These are phyloP conservation scores for Pyrus hybrid DNA, from an alignment of 331 rosid genomes.

Conservation along the genomic window DNA sequence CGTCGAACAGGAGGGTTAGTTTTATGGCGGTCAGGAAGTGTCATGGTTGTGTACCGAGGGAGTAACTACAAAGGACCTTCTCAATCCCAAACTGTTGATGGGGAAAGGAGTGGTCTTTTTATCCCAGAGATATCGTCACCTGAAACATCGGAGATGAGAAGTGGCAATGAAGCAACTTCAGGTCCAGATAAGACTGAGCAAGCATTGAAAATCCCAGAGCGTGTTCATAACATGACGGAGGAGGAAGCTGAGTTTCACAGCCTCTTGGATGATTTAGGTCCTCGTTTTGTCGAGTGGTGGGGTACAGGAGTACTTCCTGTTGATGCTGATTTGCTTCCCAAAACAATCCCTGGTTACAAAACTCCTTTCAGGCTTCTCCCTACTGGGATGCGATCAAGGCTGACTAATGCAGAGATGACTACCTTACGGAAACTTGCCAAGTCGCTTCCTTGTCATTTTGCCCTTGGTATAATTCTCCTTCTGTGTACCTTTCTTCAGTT, in stretches of 20 bases:
- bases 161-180: slow-evolving; percentile 23
- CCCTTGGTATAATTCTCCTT: slow-evolving; percentile 58
- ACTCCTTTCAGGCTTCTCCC: slow-evolving; percentile 95
- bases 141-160: slow-evolving; percentile 23
- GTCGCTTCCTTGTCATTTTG: slow-evolving; percentile 92
- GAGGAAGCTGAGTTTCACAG: slow-evolving; percentile 72
- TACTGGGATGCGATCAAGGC: slow-evolving; percentile 63
- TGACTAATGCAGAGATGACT: slow-evolving; percentile 76
- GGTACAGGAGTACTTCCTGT: slow-evolving; percentile 94
- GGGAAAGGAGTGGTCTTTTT: slow-evolving; percentile 46
- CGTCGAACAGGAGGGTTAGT: slow-evolving; percentile 86
- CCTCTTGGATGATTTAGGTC: slow-evolving; percentile 76
- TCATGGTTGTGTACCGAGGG: slow-evolving; percentile 90
- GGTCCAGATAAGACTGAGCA: slow-evolving; percentile 27
- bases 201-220: slow-evolving; percentile 18
- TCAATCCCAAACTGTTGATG: slow-evolving; percentile 27
- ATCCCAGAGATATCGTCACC: slow-evolving; percentile 64
- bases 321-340: slow-evolving; percentile 88
- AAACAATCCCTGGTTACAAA: slow-evolving; percentile 64
- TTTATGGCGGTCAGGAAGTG: slow-evolving; percentile 85
- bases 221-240: slow-evolving; percentile 38
- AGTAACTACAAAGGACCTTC: slow-evolving; percentile 59
- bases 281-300: slow-evolving; percentile 96
- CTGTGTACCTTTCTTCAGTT: neutral
- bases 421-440: slow-evolving; percentile 69